Conservation (phyloP, 129 eudicot species). For the Calendula officinalis region DNA sequence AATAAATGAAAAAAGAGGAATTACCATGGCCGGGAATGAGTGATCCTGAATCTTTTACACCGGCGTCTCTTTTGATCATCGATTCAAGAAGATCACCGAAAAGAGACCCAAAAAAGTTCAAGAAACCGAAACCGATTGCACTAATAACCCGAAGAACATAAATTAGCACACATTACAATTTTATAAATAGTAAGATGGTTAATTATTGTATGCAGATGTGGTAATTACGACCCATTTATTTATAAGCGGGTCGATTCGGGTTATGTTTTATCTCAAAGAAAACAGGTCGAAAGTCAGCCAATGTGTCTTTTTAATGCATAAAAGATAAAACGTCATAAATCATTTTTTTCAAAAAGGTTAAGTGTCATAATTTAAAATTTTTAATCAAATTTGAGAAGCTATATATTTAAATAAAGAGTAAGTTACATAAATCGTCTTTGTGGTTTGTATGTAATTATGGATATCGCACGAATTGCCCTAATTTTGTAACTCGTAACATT, state of each 20-base stretch:
- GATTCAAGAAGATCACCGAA: constrained; percentile 96
- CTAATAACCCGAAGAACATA: constrained; percentile 40
- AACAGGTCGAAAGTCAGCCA: not conserved
- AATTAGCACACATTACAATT: constrained; percentile 17
- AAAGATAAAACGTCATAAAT: not conserved
- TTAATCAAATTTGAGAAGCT: not conserved
- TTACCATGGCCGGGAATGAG: constrained; percentile 99
- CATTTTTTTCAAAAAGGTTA: not conserved
- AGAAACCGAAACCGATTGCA: constrained; percentile 72
- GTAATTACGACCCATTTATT: not conserved
- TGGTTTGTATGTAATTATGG: too few relatives aligned
- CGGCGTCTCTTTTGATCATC: constrained; percentile 98
- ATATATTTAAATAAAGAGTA: not conserved
- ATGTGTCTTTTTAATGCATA: not conserved
- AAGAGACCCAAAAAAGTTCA: constrained; percentile 88
- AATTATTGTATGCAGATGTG: not conserved
- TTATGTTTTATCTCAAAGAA: not conserved
- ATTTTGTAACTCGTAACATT: too few relatives aligned
- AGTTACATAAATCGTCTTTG: too few relatives aligned
- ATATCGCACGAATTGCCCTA: too few relatives aligned
- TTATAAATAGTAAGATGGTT: not conserved
- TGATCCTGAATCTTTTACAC: constrained; percentile 98
- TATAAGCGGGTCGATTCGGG: not conserved
- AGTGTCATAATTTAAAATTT: not conserved
- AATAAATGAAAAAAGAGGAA: not conserved